Evolutionary conservation across 192 early-diverging fungal genomes (phyloP).

Genomic region (Allomyces macrogynus): DNA sequence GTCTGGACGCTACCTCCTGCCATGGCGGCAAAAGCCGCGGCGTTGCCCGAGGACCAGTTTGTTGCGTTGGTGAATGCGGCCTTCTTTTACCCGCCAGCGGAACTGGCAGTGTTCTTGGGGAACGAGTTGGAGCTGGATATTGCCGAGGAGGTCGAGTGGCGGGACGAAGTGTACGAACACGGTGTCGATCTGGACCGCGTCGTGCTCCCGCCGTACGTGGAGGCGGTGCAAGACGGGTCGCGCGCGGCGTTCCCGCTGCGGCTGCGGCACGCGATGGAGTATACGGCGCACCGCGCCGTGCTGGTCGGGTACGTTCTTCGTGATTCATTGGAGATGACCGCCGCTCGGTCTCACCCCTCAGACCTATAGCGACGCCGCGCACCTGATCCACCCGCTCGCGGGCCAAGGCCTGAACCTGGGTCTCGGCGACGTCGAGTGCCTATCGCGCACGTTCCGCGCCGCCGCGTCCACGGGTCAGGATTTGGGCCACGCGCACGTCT

Average conservation of each 20-base stretch:
- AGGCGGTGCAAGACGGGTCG: conserved; percentile 37
- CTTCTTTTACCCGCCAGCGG: conserved; percentile 41
- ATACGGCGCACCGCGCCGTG: conserved; percentile 55
- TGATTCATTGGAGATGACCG: too few relatives aligned
- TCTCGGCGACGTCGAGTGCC: conserved; percentile 55
- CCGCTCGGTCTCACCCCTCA: too few relatives aligned
- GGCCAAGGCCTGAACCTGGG: conserved; percentile 95
- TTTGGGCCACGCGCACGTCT: conserved; percentile 49
- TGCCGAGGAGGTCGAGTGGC: conserved; percentile 44
- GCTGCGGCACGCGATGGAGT: conserved; percentile 57
- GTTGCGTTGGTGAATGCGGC: conserved; percentile 59
- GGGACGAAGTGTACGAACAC: conserved; percentile 21
- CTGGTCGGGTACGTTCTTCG: conserved; percentile 69
- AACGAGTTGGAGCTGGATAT: conserved; percentile 32
- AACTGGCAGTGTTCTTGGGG: conserved; percentile 48
- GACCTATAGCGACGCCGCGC: conserved; percentile 92
- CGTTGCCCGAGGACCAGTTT: conserved; percentile 41
- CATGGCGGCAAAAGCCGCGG: conserved; percentile 37
- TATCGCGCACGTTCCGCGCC: conserved; percentile 38
- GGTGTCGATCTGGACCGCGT: conserved; percentile 1
- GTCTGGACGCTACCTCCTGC: conserved; percentile 75
- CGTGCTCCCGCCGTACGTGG: conserved; percentile 36
- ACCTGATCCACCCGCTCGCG: conserved; percentile 85
- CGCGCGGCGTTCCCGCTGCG: conserved; percentile 66
- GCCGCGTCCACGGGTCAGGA: conserved; percentile 57